Evolutionary conservation across 1,139 yeast species (phyloP), one percentile per base, ranked within the genome.

Genomic region (Taphrina wiesneri): DNA sequence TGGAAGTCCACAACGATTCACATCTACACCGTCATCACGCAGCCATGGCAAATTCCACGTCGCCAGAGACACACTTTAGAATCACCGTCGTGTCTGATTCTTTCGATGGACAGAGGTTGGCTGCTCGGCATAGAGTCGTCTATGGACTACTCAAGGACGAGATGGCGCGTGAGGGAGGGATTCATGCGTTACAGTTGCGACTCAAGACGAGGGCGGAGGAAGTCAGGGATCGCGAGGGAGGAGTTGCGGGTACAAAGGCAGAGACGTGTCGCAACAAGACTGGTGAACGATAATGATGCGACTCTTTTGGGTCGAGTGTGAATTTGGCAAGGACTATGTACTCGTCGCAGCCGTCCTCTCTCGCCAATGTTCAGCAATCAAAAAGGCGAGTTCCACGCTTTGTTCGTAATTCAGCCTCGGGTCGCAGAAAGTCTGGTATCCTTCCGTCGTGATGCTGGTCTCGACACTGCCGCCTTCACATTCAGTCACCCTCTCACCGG

Each of bases 11-110:
- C 69, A 93, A 93, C 75, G 98, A 93, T 76, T 90, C 97, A 2
- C 85, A 85, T 75, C 88, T 88, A 75, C 99, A 93, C 76, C 84
- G 92, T 1, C 95, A 90, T 72, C 99, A 93, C 75, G 87, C 86
- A 66, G 93, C 96, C 1, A 83, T 90, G 80, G 82, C 86, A 68
- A 90, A 87, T 3, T 90, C 59, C 19, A 63, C 67, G 92, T 11
- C 79, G n/a, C 81, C 83, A 1, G 99, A 93, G 76, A 88, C 96
- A 0, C 99, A 93, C 75, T 91, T 93, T 76, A 45, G 61, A 19
- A 49, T 54, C 23, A 53, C 54, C 25, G 80, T 93, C 21, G 88
- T 90, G 5, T 87, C 95, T 70, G 85, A 85, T 47, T 80, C 75
- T 62, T 93, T 93, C 74, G 76, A 78, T 52, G 96, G 95, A 0